phyloP scores from a whole-genome alignment of 495 filamentous ascomycete genomes.

The Eremomyces bilateralis region DNA sequence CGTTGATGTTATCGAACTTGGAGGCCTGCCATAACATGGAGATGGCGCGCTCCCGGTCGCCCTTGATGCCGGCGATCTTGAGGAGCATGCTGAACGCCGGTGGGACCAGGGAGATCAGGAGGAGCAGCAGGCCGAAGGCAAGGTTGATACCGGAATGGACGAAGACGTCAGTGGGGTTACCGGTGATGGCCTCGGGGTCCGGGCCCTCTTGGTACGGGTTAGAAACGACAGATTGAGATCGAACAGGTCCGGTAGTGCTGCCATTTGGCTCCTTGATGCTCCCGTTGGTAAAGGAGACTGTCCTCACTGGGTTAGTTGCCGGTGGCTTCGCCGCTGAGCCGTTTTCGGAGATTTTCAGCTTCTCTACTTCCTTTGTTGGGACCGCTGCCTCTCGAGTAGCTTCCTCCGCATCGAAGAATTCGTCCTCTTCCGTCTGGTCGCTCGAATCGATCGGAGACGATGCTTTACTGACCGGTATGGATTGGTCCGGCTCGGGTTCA shows the following conservation, averaged over 20 bases:
- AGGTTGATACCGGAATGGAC: constrained; percentile 72
- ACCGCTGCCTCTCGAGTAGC: constrained; percentile 6
- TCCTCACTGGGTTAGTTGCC: neutral
- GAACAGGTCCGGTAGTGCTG: neutral
- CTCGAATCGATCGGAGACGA: neutral
- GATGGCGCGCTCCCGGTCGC: constrained; percentile 67
- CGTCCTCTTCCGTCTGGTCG: constrained; percentile 2
- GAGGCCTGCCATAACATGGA: constrained; percentile 82
- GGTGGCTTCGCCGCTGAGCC: neutral
- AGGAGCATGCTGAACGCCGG: constrained; percentile 70
- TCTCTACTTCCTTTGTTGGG: constrained; percentile 16
- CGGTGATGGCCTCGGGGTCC: constrained; percentile 32
- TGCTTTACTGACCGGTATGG: neutral
- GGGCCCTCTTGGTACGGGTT: no score
- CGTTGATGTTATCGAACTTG: constrained; percentile 73
- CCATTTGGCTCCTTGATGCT: neutral
- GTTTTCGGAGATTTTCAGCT: constrained; percentile 11
- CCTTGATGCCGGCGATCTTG: constrained; percentile 75
- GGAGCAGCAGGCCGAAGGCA: constrained; percentile 67
- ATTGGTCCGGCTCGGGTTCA: no score
- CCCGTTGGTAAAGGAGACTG: neutral
- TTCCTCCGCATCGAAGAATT: constrained; percentile 25
- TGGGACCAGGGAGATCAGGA: constrained; percentile 78
- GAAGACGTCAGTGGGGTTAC: constrained; percentile 55
- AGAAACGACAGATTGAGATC: no score